Conservation (phyloP, 2,329 filamentous ascomycete species). For the Pestalotiopsis sp. region DNA sequence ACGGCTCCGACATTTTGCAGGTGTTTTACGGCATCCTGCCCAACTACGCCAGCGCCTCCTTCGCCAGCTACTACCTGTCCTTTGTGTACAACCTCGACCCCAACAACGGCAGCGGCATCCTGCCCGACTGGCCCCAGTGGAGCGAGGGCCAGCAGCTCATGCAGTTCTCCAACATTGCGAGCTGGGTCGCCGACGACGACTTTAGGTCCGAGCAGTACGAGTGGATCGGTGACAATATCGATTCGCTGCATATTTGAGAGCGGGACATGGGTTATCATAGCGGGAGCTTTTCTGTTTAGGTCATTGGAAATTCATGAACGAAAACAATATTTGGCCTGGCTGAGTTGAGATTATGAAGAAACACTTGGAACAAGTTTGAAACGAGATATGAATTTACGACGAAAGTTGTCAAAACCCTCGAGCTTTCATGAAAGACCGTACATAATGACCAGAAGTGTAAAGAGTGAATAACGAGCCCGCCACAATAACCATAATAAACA, state of each 20-base stretch:
- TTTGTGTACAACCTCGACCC: conserved; percentile 74
- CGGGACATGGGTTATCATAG: not conserved
- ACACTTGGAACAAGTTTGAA: not conserved
- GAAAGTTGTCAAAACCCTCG: not conserved
- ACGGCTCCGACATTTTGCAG: conserved; percentile 70
- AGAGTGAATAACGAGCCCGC: not conserved
- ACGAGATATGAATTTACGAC: not conserved
- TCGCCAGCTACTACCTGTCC: conserved; percentile 71
- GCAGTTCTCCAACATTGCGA: conserved; percentile 42
- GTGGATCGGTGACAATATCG: conserved; percentile 24
- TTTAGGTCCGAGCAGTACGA: conserved; percentile 34
- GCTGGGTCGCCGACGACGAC: conserved; percentile 37
- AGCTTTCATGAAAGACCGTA: not conserved
- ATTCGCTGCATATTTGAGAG: conserved; percentile 17
- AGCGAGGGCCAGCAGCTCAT: conserved; percentile 49
- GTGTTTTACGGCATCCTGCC: conserved; percentile 67
- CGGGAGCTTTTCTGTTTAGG: not conserved
- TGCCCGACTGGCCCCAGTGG: conserved; percentile 45
- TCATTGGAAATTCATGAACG: not conserved
- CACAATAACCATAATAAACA: not conserved
- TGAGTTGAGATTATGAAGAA: not conserved
- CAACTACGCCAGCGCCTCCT: conserved; percentile 62
- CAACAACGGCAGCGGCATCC: conserved; percentile 52
- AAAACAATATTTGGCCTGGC: not conserved
- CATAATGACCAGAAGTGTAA: not conserved